phyloP scores from a whole-genome alignment of 306 rosid genomes.

The Rosa lucieae region DNA sequence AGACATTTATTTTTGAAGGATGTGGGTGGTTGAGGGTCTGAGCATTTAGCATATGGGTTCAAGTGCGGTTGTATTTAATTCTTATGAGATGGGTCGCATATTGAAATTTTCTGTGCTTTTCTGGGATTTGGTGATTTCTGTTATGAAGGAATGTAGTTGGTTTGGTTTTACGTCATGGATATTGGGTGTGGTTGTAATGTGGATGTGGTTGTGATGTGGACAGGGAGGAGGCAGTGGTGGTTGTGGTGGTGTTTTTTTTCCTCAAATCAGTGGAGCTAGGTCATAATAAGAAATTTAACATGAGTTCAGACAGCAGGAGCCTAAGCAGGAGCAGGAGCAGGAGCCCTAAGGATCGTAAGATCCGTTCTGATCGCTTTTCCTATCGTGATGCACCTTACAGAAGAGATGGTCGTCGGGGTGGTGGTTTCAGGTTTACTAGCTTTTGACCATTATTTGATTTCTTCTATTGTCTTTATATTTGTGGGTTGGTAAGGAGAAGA shows the following conservation, averaged over 20 bases:
- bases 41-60: slow-evolving; percentile 45
- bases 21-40: slow-evolving; percentile 48
- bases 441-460: slow-evolving; percentile 36
- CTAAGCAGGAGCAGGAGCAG: slow-evolving; percentile 94
- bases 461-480: slow-evolving; percentile 24
- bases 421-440: slow-evolving; percentile 95
- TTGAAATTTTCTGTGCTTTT: slow-evolving; percentile 52
- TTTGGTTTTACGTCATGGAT: slow-evolving; percentile 74
- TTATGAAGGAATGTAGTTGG: slow-evolving; percentile 73
- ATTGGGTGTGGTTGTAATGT: slow-evolving; percentile 90
- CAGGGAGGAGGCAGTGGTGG: slow-evolving; percentile 85
- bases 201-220: slow-evolving; percentile 98
- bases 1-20: slow-evolving; percentile 39
- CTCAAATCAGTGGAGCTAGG: slow-evolving; percentile 68
- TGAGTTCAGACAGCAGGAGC: slow-evolving; percentile 96
- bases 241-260: slow-evolving; percentile 53
- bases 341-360: slow-evolving; percentile 92
- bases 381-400: slow-evolving; percentile 96
- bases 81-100: slow-evolving; percentile 60
- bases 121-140: slow-evolving; percentile 54
- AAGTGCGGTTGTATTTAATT: slow-evolving; percentile 48
- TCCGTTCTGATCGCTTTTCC: slow-evolving; percentile 89
- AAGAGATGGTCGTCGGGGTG: slow-evolving; percentile 95
- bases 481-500: slow-evolving; percentile 35
- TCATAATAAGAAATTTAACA: slow-evolving; percentile 54